These are phyloP conservation scores for Zoysia matrella DNA, from an alignment of 202 grass and related monocot genomes.

Conservation along the genomic window DNA sequence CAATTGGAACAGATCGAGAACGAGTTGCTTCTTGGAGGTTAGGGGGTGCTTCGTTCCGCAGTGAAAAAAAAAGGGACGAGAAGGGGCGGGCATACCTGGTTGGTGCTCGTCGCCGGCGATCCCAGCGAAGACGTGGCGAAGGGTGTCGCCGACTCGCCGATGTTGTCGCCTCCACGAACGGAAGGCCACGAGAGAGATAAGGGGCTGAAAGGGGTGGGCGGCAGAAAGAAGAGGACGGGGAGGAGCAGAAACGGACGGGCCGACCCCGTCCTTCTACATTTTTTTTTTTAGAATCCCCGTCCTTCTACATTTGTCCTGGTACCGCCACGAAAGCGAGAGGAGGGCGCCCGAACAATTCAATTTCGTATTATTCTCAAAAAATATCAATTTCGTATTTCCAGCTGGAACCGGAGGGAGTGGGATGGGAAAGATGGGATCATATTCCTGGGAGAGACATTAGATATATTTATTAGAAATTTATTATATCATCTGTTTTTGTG, in stretches of 20 bases:
- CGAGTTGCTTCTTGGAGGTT: not conserved
- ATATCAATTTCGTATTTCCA: not conserved
- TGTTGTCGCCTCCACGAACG: not conserved
- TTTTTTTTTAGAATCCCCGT: no score
- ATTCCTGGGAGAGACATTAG: no score
- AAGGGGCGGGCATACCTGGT: not conserved
- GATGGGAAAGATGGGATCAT: no score
- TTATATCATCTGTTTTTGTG: no score
- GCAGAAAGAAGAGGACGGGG: not conserved
- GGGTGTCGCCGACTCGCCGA: no score
- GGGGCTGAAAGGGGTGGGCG: not conserved
- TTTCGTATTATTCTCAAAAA: not conserved
- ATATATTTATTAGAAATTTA: no score
- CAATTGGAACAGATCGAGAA: not conserved
- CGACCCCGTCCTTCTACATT: not conserved
- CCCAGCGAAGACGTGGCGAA: no score
- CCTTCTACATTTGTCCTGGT: not conserved
- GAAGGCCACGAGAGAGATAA: not conserved
- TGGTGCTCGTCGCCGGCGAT: not conserved
- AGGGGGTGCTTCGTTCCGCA: not conserved
- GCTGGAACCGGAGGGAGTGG: no score
- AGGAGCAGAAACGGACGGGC: not conserved
- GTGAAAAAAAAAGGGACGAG: not conserved
- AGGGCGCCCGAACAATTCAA: not conserved
- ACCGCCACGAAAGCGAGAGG: not conserved